These are phyloP conservation scores for Russula virescens DNA, from an alignment of 768 basidiomycete genomes.

Conservation along the genomic window DNA sequence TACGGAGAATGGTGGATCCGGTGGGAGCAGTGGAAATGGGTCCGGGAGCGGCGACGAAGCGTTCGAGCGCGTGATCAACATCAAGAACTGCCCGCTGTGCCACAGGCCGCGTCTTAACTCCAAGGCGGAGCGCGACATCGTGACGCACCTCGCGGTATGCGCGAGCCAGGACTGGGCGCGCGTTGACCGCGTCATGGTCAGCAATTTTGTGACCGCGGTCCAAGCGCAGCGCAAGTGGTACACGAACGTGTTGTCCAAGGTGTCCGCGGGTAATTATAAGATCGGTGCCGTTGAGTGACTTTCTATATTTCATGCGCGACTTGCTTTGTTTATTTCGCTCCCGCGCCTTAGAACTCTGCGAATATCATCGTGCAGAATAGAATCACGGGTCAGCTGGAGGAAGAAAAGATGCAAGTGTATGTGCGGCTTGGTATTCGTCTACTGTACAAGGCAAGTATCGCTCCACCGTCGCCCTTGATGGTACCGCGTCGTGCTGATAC, in stretches of 20 bases:
- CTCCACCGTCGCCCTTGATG: not conserved
- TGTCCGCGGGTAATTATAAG: slow-evolving; percentile 80
- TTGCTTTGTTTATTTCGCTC: not conserved
- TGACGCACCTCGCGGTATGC: slow-evolving; percentile 96
- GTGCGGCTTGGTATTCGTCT: slow-evolving; percentile 89
- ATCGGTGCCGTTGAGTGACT: slow-evolving; percentile 72
- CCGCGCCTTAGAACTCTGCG: slow-evolving; percentile 69
- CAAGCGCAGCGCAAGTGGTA: slow-evolving; percentile 99
- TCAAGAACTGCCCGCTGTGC: slow-evolving; percentile 91
- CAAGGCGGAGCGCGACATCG: slow-evolving; percentile 89
- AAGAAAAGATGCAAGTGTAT: slow-evolving; percentile 98
- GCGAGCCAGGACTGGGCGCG: slow-evolving; percentile 89
- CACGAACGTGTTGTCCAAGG: slow-evolving; percentile 81
- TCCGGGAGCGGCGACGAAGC: slow-evolving; percentile 30
- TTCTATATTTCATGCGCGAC: not conserved
- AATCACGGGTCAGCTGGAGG: slow-evolving; percentile 83
- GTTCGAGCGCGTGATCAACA: slow-evolving; percentile 87
- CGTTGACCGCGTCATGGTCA: slow-evolving; percentile 84
- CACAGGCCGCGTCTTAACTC: slow-evolving; percentile 79
- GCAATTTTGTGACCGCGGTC: slow-evolving; percentile 88
- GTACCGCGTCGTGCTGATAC: not conserved
- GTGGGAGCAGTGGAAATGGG: slow-evolving; percentile 1
- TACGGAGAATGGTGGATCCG: slow-evolving; percentile 35
- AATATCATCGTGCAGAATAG: slow-evolving; percentile 98
- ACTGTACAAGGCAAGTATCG: slow-evolving; percentile 62